These are phyloP conservation scores for Boeremia lycopersici DNA, from an alignment of 2,329 filamentous ascomycete species.

Conservation along the genomic window DNA sequence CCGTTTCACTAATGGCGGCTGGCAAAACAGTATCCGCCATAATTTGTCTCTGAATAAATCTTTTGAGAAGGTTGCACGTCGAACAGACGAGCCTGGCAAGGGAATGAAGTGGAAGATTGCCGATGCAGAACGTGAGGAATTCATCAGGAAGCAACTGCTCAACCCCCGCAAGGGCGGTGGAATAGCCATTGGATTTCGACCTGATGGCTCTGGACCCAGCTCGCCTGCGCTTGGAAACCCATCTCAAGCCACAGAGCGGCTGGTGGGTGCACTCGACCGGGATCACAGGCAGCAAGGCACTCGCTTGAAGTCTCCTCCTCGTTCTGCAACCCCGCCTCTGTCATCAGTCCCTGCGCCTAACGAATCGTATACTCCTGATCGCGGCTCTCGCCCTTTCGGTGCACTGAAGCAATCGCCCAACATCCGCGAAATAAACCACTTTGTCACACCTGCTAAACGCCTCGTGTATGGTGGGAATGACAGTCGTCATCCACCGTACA, in stretches of 20 bases:
- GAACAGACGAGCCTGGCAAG: conserved; percentile 94
- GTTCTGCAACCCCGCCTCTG: conserved; percentile 56
- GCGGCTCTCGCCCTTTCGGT: conserved; percentile 52
- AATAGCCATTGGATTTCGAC: conserved; percentile 32
- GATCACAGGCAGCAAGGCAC: conserved; percentile 25
- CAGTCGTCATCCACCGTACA: conserved; percentile 26
- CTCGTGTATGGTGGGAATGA: conserved; percentile 38
- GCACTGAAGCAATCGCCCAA: conserved; percentile 41
- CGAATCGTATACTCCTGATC: conserved; percentile 61
- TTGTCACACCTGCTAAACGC: conserved; percentile 44
- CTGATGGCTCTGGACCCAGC: conserved; percentile 72
- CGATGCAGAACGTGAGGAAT: conserved; percentile 82
- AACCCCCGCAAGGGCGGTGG: conserved; percentile 49
- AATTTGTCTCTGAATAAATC: conserved; percentile 94
- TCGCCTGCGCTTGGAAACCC: conserved; percentile 61
- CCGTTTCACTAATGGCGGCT: conserved; percentile 80
- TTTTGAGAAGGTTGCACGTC: conserved; percentile 90
- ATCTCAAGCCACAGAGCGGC: conserved; percentile 58
- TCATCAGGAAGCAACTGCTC: conserved; percentile 71
- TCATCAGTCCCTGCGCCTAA: conserved; percentile 55
- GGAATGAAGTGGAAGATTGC: conserved; percentile 99
- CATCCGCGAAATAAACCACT: conserved; percentile 35
- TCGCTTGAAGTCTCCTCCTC: conserved; percentile 49
- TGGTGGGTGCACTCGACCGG: conserved; percentile 47
- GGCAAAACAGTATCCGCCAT: conserved; percentile 99